phyloP scores from a whole-genome alignment of 1,284 basidiomycete genomes.

The Porphyrellus sp. region DNA sequence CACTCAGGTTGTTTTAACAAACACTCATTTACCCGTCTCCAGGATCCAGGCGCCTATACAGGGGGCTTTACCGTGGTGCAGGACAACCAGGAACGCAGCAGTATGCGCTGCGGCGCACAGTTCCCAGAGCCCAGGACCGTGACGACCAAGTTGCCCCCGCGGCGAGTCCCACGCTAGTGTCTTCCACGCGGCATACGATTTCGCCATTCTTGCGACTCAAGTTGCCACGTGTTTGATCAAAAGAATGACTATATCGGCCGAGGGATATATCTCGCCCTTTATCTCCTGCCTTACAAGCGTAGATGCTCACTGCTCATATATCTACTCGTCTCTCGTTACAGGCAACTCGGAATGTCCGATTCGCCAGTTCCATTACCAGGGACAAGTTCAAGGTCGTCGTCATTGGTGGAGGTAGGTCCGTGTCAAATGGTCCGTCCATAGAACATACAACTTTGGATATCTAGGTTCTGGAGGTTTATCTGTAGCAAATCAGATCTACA shows the following conservation, averaged over 20 bases:
- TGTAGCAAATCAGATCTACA: conserved; percentile 81
- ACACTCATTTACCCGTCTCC: no score
- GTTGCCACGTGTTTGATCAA: conserved; percentile 9
- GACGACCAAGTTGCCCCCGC: no score
- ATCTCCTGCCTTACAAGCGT: background rate
- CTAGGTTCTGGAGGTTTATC: conserved; percentile 75
- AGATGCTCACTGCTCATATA: conserved; percentile 17
- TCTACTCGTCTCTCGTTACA: conserved; percentile 4
- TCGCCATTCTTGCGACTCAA: conserved; percentile 20
- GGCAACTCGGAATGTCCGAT: conserved; percentile 23
- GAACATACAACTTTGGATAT: background rate
- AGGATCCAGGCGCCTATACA: no score
- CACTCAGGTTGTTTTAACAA: no score
- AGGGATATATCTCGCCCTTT: background rate
- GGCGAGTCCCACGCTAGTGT: no score
- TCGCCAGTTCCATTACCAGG: conserved; percentile 41
- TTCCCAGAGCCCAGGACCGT: no score
- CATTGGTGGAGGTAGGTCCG: conserved; percentile 58
- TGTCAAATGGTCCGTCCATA: background rate
- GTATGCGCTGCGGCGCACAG: no score
- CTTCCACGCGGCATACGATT: conserved; percentile 1
- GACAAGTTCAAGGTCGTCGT: conserved; percentile 62
- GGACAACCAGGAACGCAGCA: no score
- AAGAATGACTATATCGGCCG: background rate
- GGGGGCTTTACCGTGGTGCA: no score